Evolutionary conservation across 2,329 filamentous ascomycete species (phyloP), one percentile per base, ranked within the genome.

Genomic region (Ascochyta rabiei): DNA sequence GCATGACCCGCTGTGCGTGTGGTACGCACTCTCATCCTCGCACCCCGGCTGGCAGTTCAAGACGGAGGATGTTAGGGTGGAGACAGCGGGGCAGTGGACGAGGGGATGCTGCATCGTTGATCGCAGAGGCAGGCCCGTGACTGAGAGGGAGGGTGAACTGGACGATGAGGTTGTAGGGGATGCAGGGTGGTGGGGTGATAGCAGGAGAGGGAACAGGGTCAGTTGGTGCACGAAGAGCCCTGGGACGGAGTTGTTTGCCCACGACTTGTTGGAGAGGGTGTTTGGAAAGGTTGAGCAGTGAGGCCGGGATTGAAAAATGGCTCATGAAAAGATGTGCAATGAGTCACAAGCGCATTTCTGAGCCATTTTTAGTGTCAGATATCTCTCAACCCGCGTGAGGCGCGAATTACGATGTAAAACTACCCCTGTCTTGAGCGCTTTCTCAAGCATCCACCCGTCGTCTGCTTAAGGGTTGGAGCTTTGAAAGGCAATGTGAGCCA

Each of bases 41-140:
- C 56, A 67, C 19, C 13, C 57, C 0, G 51, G 45, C 0, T 79
- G 77, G 78, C 58, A 70, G 21, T 70, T 79, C 46, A 68, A 65
- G 16, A 61, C 67, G n/a, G 69, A 96, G 74, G 95, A 99, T 72
- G 88, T 99, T 51, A 84, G 95, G 18, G 81, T 99, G 35, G 95
- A 99, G 77, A 96, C 92, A 0, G 79, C 84, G 2, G 95, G 93
- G 1, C 95, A 98, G 79, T 99, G 95, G 95, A 96, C 93, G 40
- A 82, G 91, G 52, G 93, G 95, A 1, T 93, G 95, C 87, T 93
- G 92, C 69, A 82, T 98, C 28, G 80, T 92, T 35, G 95, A 99
- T 79, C 82, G 86, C 31, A 83, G 95, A 39, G 76, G 78, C 33
- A 77, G 86, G 48, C 80, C 77, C 59, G 85, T 85, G 69, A 80